Evolutionary conservation across 371 early-diverging fungal genomes (phyloP).

Genomic region (Batkoa obscura): DNA sequence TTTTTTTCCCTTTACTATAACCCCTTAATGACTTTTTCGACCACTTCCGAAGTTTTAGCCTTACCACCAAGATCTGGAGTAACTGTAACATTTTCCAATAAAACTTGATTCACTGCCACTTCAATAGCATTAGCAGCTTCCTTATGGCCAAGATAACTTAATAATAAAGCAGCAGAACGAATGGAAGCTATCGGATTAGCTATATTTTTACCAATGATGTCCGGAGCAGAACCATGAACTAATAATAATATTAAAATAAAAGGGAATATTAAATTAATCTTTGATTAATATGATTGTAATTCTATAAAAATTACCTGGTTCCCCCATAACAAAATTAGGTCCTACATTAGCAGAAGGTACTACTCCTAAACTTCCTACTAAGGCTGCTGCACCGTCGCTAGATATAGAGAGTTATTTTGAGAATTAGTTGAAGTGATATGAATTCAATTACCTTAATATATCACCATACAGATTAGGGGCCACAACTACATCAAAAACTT

Average conservation of each 20-base stretch:
- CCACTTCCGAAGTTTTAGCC: conserved; percentile 63
- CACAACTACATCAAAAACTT: conserved; percentile 83
- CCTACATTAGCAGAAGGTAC: conserved; percentile 91
- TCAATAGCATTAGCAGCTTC: conserved; percentile 57
- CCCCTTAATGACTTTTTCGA: conserved; percentile 55
- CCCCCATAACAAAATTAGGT: conserved; percentile 77
- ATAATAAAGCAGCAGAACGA: conserved; percentile 73
- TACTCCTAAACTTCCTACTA: conserved; percentile 87
- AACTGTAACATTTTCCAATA: conserved; percentile 34
- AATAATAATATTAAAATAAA: no score
- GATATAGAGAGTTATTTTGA: no score
- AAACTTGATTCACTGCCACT: conserved; percentile 63
- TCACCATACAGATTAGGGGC: conserved; percentile 94
- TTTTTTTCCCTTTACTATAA: no score
- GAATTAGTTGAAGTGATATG: no score
- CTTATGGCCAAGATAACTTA: conserved; percentile 63
- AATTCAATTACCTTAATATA: conserved; percentile 66
- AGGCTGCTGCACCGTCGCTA: conserved; percentile 83
- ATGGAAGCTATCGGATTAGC: conserved; percentile 90
- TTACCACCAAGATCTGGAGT: conserved; percentile 88
- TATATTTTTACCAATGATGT: conserved; percentile 85
- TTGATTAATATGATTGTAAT: background rate
- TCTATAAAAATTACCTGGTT: conserved; percentile 35
- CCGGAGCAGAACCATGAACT: conserved; percentile 93
- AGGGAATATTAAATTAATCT: background rate